Evolutionary conservation across 2,329 filamentous ascomycete genomes (phyloP).

Genomic region (Hypoxylon sp.): DNA sequence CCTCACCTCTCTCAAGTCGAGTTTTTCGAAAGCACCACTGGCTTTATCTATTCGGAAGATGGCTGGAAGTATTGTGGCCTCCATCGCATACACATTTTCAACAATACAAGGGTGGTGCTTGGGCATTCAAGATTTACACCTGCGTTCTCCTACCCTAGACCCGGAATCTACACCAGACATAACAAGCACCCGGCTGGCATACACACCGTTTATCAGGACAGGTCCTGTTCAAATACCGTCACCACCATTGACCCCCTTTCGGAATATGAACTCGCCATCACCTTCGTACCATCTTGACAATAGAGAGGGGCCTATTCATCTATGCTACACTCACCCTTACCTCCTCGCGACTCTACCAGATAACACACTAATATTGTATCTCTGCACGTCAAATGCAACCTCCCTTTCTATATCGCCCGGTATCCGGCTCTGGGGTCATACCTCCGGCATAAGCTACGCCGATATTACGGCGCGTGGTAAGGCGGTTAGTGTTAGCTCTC

Average conservation of each 20-base stretch:
- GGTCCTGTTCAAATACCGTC: constrained; percentile 38
- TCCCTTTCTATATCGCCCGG: constrained; percentile 79
- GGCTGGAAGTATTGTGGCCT: constrained; percentile 77
- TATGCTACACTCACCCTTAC: constrained; percentile 86
- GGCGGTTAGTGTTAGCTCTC: constrained; percentile 87
- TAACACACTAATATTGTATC: constrained; percentile 87
- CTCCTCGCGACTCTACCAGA: constrained; percentile 86
- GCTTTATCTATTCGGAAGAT: constrained; percentile 85
- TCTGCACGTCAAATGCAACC: constrained; percentile 80
- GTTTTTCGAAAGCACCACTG: constrained; percentile 82
- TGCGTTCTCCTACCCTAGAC: constrained; percentile 59
- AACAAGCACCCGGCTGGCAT: constrained; percentile 59
- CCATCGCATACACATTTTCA: constrained; percentile 88
- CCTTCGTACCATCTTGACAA: constrained; percentile 24
- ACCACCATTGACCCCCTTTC: constrained; percentile 50
- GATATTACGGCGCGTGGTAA: constrained; percentile 88
- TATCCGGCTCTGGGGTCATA: constrained; percentile 89
- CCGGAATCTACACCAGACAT: constrained; percentile 54
- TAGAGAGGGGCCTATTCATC: constrained; percentile 68
- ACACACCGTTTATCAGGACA: constrained; percentile 55
- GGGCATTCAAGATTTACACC: constrained; percentile 89
- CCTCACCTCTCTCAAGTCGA: constrained; percentile 84
- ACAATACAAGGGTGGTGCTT: constrained; percentile 87
- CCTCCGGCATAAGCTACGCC: constrained; percentile 87
- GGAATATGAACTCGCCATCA: constrained; percentile 19